phyloP scores from a whole-genome alignment of 2,329 filamentous ascomycete species.

The Penicillium sp. region DNA sequence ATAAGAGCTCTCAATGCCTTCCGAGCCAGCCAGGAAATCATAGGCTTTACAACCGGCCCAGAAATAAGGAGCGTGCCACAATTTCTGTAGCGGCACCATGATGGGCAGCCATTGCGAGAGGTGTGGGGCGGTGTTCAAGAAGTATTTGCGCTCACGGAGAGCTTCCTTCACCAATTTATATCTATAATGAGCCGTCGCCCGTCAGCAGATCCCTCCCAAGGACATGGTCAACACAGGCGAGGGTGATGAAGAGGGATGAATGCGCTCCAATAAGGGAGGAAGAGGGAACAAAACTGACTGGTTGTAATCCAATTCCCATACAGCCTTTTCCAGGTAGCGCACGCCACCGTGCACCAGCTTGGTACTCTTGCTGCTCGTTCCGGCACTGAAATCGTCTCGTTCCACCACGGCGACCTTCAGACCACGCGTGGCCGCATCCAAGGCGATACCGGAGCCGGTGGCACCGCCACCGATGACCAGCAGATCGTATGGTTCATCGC shows the following conservation, averaged over 20 bases:
- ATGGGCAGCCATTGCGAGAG: slow-evolving; percentile 78
- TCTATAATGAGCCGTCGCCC: slow-evolving; percentile 18
- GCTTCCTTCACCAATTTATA: slow-evolving; percentile 76
- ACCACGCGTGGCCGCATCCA: slow-evolving; percentile 75
- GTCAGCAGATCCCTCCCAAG: neutral
- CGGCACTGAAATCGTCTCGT: slow-evolving; percentile 76
- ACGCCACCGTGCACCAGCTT: slow-evolving; percentile 85
- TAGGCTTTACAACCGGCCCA: slow-evolving; percentile 74
- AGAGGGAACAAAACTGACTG: slow-evolving; percentile 52
- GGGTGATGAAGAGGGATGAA: neutral
- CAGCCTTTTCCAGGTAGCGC: slow-evolving; percentile 79
- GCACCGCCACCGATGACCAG: slow-evolving; percentile 76
- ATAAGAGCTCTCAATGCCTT: slow-evolving; percentile 86
- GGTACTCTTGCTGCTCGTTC: slow-evolving; percentile 82
- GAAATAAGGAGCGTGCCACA: slow-evolving; percentile 78
- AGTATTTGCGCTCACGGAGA: slow-evolving; percentile 76
- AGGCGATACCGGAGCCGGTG: slow-evolving; percentile 74
- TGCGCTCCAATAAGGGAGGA: neutral
- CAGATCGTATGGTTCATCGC: slow-evolving; percentile 65
- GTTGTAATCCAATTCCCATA: slow-evolving; percentile 80
- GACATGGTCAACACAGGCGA: no score
- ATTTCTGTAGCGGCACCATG: slow-evolving; percentile 76
- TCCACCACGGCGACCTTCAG: slow-evolving; percentile 78
- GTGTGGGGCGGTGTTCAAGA: slow-evolving; percentile 78
- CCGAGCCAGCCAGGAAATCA: slow-evolving; percentile 77